phyloP scores from a whole-genome alignment of 331 rosid species.

The Malus hybrid region DNA sequence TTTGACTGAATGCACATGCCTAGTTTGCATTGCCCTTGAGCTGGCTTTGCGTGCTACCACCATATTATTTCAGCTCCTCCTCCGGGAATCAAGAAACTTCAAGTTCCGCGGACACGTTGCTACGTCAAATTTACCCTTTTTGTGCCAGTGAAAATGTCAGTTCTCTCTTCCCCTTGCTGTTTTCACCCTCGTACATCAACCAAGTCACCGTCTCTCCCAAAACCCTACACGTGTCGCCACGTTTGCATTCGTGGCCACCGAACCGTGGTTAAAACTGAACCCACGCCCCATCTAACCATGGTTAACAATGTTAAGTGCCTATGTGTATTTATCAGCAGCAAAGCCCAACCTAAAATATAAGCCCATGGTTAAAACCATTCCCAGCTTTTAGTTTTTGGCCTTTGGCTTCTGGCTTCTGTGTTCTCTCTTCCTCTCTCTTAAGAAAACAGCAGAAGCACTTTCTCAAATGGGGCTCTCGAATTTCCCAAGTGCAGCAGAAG shows the following conservation, averaged over 20 bases:
- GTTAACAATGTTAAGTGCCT: constrained; percentile 8
- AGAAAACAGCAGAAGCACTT: not conserved
- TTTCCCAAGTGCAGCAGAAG: constrained; percentile 47
- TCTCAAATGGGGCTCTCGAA: constrained; percentile 62
- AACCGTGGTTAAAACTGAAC: not conserved
- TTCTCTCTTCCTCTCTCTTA: not conserved
- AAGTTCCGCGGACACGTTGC: constrained; percentile 29
- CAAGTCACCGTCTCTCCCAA: not conserved
- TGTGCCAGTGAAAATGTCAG: constrained; percentile 2
- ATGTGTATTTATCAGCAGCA: not conserved
- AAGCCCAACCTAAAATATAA: not conserved
- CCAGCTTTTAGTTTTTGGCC: too few species aligned
- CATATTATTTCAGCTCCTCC: not conserved
- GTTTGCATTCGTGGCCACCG: not conserved
- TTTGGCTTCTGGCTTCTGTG: not conserved
- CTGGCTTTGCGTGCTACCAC: not conserved
- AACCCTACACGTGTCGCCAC: constrained; percentile 43
- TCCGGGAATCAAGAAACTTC: constrained; percentile 31
- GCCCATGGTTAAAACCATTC: too few species aligned
- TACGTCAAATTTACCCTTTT: not conserved
- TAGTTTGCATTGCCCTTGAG: too few species aligned
- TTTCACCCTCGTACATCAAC: too few species aligned
- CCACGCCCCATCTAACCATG: constrained; percentile 2
- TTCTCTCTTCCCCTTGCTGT: too few species aligned
- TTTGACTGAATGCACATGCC: too few species aligned